Evolutionary conservation across 2,329 filamentous ascomycete genomes (phyloP).

Genomic region (Penicillium sclerotiorum): DNA sequence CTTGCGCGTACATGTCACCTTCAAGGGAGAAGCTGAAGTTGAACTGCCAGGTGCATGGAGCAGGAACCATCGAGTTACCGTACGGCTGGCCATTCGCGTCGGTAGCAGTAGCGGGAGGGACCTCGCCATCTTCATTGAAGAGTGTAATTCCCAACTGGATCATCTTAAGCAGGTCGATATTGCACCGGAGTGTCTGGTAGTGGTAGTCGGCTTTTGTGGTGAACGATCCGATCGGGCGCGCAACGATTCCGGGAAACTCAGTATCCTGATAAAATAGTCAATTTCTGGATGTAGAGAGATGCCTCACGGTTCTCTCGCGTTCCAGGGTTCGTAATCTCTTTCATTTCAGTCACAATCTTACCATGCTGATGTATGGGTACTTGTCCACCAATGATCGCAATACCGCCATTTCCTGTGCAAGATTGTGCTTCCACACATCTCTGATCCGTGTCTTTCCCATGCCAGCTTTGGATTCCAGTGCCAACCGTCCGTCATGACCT

Average conservation of each 20-base stretch:
- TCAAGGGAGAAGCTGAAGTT: slow-evolving; percentile 97
- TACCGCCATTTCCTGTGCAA: slow-evolving; percentile 86
- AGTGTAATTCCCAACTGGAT: slow-evolving; percentile 95
- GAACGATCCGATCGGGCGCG: slow-evolving; percentile 91
- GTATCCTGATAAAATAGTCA: slow-evolving; percentile 69
- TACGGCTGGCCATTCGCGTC: slow-evolving; percentile 55
- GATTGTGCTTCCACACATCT: slow-evolving; percentile 92
- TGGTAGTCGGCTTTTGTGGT: slow-evolving; percentile 96
- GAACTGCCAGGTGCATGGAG: slow-evolving; percentile 96
- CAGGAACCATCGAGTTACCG: slow-evolving; percentile 56
- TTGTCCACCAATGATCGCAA: slow-evolving; percentile 82
- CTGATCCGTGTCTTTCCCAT: slow-evolving; percentile 78
- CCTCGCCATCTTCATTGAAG: slow-evolving; percentile 87
- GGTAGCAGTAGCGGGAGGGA: slow-evolving; percentile 70
- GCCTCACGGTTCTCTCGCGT: background rate
- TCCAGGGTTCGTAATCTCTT: too few species aligned
- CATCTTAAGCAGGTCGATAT: slow-evolving; percentile 95
- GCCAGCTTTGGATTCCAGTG: slow-evolving; percentile 59
- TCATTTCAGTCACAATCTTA: slow-evolving; percentile 49
- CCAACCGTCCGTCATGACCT: slow-evolving; percentile 55
- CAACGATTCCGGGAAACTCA: slow-evolving; percentile 97
- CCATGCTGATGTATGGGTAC: slow-evolving; percentile 97
- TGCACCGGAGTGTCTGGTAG: slow-evolving; percentile 95
- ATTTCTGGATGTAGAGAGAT: slow-evolving; percentile 1
- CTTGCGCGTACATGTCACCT: slow-evolving; percentile 96